Conservation (phyloP, 495 filamentous ascomycete species). For the Patellaria atrata region DNA sequence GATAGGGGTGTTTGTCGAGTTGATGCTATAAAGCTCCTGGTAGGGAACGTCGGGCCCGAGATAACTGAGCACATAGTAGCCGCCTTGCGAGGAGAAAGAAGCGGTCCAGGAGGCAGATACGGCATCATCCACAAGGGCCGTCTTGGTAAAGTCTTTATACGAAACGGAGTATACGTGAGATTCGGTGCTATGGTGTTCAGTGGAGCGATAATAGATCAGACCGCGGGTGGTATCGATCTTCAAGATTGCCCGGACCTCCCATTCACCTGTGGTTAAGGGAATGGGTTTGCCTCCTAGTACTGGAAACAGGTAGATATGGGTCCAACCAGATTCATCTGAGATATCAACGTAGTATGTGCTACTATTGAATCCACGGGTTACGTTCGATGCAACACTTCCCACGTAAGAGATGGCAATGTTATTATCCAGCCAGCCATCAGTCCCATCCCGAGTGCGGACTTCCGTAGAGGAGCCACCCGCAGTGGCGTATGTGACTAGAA, state of each 20-base stretch:
- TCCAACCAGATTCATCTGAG: conserved; percentile 40
- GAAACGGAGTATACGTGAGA: conserved; percentile 40
- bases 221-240: conserved; percentile 36
- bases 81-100: conserved; percentile 37
- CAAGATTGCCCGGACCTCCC: conserved; percentile 38
- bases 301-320: conserved; percentile 41
- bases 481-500: conserved; percentile 36
- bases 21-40: conserved; percentile 37
- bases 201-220: conserved; percentile 41
- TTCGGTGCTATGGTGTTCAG: conserved; percentile 39
- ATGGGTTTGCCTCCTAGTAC: conserved; percentile 32
- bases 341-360: conserved; percentile 38
- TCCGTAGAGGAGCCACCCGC: conserved; percentile 20
- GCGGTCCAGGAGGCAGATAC: conserved; percentile 36
- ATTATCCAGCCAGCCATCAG: conserved; percentile 44
- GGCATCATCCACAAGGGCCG: conserved; percentile 36
- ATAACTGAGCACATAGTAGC: conserved; percentile 43
- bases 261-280: conserved; percentile 38
- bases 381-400: conserved; percentile 8
- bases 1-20: conserved; percentile 32
- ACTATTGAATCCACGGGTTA: conserved; percentile 14
- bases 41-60: conserved; percentile 41
- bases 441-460: conserved; percentile 37
- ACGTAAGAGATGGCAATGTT: conserved; percentile 33
- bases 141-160: conserved; percentile 31